A percentile compares a stretch with the other conserved stretches of the same genome.
Evolutionary conservation across 2,329 filamentous ascomycete species (phyloP).

Genomic region (Cercospora zeae-maydis): DNA sequence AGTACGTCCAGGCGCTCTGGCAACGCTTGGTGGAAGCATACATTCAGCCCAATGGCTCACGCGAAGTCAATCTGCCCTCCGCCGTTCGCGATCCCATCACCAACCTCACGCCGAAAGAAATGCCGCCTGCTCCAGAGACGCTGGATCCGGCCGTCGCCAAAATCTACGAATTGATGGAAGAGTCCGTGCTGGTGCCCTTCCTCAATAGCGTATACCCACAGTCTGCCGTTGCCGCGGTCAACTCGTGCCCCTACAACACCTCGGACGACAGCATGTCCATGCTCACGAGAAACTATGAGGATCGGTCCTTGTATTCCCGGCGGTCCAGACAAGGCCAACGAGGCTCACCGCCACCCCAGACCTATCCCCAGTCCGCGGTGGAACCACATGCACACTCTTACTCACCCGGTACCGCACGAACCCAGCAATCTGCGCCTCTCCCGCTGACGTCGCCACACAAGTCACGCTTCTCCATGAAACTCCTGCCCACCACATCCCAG

Average conservation of each 20-base stretch:
- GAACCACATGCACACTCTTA: slow-evolving; percentile 31
- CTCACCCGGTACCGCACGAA: slow-evolving; percentile 13
- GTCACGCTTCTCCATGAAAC: slow-evolving; percentile 35
- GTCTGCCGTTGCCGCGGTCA: slow-evolving; percentile 43
- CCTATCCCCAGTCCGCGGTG: slow-evolving; percentile 28
- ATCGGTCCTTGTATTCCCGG: slow-evolving; percentile 27
- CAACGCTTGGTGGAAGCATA: slow-evolving; percentile 84
- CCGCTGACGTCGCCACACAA: slow-evolving; percentile 32
- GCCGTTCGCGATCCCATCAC: slow-evolving; percentile 80
- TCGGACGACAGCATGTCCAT: slow-evolving; percentile 32
- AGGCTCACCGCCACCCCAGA: slow-evolving; percentile 33
- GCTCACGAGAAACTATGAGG: slow-evolving; percentile 41
- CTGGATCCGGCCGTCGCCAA: slow-evolving; percentile 81
- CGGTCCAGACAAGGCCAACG: slow-evolving; percentile 31
- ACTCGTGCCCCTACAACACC: slow-evolving; percentile 43
- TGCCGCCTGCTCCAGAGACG: slow-evolving; percentile 69
- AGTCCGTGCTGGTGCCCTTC: slow-evolving; percentile 90
- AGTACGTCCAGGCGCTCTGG: slow-evolving; percentile 79
- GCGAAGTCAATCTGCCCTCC: slow-evolving; percentile 87
- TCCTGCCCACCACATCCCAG: slow-evolving; percentile 34
- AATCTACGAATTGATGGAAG: slow-evolving; percentile 95
- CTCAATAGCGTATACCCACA: slow-evolving; percentile 63
- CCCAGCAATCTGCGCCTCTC: slow-evolving; percentile 36
- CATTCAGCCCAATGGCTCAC: slow-evolving; percentile 76
- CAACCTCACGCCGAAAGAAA: slow-evolving; percentile 52